phyloP scores from a whole-genome alignment of 164 flowering plant species.

The Kalanchoe fedtschenkoi region DNA sequence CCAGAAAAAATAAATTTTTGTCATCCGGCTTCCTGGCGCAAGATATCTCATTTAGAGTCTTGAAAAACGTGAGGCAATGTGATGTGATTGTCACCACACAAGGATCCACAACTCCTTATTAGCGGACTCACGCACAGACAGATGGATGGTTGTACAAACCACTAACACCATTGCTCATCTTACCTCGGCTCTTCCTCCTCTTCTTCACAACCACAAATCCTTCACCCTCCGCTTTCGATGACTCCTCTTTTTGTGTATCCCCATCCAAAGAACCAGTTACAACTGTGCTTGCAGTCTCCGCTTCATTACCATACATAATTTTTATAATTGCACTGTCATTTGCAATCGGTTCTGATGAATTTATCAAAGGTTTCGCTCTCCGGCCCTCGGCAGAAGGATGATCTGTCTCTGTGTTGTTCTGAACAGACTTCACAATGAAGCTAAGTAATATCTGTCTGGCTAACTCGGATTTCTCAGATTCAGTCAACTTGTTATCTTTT shows the following conservation, averaged over 20 bases:
- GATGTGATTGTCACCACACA: too few relatives aligned
- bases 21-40: neutral
- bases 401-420: constrained; percentile 29
- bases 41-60: neutral
- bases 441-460: constrained; percentile 79
- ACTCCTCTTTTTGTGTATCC: constrained; percentile 15
- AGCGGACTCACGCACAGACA: constrained; percentile 63
- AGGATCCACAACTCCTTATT: constrained; percentile 10
- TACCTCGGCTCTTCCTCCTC: constrained; percentile 61
- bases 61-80: neutral
- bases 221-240: constrained; percentile 47
- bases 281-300: neutral
- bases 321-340: constrained; percentile 65
- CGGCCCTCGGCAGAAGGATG: constrained; percentile 14
- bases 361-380: constrained; percentile 18
- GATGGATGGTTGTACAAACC: constrained; percentile 56
- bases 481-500: constrained; percentile 22
- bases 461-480: constrained; percentile 53
- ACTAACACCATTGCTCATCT: constrained; percentile 33
- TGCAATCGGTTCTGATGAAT: constrained; percentile 42
- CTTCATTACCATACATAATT: constrained; percentile 30
- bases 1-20: neutral
- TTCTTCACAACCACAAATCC: constrained; percentile 67
- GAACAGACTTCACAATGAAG: constrained; percentile 64
- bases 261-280: constrained; percentile 2